Percentiles rank a stretch among this genome's conserved stretches.
Evolutionary conservation across 2,329 filamentous ascomycete genomes (phyloP).

Genomic region (Cladosporium sp.): DNA sequence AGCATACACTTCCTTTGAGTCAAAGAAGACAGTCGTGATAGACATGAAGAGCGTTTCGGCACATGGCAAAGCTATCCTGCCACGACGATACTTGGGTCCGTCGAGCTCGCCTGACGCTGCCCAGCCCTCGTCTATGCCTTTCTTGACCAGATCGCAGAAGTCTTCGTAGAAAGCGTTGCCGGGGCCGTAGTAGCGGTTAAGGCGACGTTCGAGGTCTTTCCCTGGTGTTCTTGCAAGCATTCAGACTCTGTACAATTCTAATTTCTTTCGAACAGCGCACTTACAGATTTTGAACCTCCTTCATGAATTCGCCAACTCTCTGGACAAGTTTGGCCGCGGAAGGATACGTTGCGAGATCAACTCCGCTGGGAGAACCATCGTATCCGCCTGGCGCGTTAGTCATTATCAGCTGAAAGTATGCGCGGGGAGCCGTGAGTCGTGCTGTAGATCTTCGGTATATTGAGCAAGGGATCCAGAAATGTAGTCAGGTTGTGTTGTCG

Average conservation of each 20-base stretch:
- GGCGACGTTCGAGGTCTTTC: conserved; percentile 36
- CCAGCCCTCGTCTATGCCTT: conserved; percentile 41
- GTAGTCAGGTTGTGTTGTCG: not conserved
- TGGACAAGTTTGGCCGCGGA: conserved; percentile 27
- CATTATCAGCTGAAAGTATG: not conserved
- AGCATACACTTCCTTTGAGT: conserved; percentile 48
- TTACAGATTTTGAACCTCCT: conserved; percentile 29
- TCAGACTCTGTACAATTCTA: not conserved
- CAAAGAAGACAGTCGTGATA: conserved; percentile 61
- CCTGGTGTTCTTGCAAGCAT: conserved; percentile 35
- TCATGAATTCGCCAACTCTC: conserved; percentile 27
- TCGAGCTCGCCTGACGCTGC: conserved; percentile 38
- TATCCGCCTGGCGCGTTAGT: conserved; percentile 17
- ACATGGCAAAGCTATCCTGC: conserved; percentile 49
- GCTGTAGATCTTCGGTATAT: not conserved
- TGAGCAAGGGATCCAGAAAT: not conserved
- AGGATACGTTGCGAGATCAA: conserved; percentile 27
- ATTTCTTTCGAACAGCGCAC: not conserved
- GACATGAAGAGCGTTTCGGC: conserved; percentile 53
- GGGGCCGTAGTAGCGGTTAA: conserved; percentile 39
- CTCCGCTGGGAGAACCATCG: conserved; percentile 27
- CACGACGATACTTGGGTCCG: conserved; percentile 48
- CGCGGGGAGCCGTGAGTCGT: not conserved
- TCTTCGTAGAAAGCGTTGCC: conserved; percentile 41
- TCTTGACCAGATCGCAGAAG: conserved; percentile 36